These are phyloP conservation scores for Diaporthe citri DNA, from an alignment of 2,329 filamentous ascomycete species.

Conservation along the genomic window DNA sequence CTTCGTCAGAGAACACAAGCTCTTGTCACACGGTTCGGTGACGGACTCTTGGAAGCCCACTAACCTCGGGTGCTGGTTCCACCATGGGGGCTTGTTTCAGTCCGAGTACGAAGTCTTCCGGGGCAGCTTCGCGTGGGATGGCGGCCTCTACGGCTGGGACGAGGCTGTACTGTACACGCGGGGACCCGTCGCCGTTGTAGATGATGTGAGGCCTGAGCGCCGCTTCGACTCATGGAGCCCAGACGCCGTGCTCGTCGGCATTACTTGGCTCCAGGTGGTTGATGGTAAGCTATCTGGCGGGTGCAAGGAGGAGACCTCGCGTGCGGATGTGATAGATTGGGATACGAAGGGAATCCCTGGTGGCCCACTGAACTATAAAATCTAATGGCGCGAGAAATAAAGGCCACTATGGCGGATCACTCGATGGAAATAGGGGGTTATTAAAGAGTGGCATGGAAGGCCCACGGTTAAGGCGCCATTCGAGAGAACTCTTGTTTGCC, in stretches of 20 bases:
- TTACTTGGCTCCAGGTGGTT: slow-evolving; percentile 20
- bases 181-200: slow-evolving; percentile 1
- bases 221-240: slow-evolving; percentile 6
- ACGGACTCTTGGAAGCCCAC: slow-evolving; percentile 38
- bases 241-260: not conserved
- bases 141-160: slow-evolving; percentile 38
- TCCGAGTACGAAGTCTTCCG: slow-evolving; percentile 1
- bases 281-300: not conserved
- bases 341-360: not conserved
- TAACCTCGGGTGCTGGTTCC: slow-evolving; percentile 37
- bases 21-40: slow-evolving; percentile 24
- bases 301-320: not conserved
- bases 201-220: not conserved
- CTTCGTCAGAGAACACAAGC: slow-evolving; percentile 12
- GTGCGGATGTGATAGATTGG: slow-evolving; percentile 18
- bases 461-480: not conserved
- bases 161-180: slow-evolving; percentile 35
- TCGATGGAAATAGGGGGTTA: not conserved
- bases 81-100: slow-evolving; percentile 24
- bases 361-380: not conserved
- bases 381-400: not conserved
- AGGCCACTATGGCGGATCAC: no score
- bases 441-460: not conserved
- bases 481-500: not conserved
- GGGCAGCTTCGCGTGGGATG: slow-evolving; percentile 34